Base-by-base conservation (phyloP, 352 stramenopile genomes). In the Globisporangium radiosum region DNA sequence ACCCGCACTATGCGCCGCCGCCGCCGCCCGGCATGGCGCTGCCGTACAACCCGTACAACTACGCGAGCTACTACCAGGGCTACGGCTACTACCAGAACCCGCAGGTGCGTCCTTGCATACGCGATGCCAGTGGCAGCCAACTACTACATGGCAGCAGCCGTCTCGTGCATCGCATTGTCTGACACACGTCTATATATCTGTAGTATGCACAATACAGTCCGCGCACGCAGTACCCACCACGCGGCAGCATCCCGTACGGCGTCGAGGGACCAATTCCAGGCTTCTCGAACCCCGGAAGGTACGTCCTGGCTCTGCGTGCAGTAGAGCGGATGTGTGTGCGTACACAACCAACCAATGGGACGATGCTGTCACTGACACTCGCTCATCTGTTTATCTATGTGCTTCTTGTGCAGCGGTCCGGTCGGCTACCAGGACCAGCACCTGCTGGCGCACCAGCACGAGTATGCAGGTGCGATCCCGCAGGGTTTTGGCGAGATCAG, bases 1-100 rank as follows among this genome's bases (percentile, higher is more conserved):
- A 86, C 63, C 76, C 76, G 25, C 78, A 94, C 68, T 94, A 91
- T 54, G 79, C 81, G 15, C 85, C 85, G 33, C 85, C 82, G 40
- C 85, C 85, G n/a, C 85, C 85, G 37, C 85, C 85, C 33, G 85
- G 85, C 36, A 94, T 94, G 85, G 81, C 85, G 17, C 69, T 94
- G 71, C 79, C 78, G 7, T 94, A 92, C 80, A 92, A 94, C 70
- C 85, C 85, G 55, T 94, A 94, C 74, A 94, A 90, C 66, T 94
- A 94, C 64, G 73, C 68, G 42, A 80, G 68, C 44, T 91, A 93
- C 70, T 94, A 92, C 69, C 85, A 92, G 63, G 79, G 81, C 60
- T 94, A 93, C 63, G 79, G 81, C 39, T 94, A 94, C 69, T 94
- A 93, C 69, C 83, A 92, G 64, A 94, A 91, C 69, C 85, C 82